Evolutionary conservation across 768 basidiomycete genomes (phyloP), one percentile per base, ranked within the genome.

Genomic region (Termitomyces sp.): DNA sequence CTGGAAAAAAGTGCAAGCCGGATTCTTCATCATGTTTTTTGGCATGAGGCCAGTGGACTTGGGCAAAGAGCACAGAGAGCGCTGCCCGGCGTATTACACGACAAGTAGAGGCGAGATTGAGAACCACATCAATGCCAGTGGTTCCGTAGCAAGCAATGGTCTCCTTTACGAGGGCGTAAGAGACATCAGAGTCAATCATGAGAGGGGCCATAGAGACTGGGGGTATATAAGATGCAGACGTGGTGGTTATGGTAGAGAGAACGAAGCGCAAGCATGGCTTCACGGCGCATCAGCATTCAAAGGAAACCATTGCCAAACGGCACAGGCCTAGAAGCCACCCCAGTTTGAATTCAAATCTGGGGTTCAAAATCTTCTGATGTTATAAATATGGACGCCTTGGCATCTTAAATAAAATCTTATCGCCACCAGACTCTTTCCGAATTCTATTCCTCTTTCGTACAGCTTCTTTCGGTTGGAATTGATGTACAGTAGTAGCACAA

Each of bases 31-130:
- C 70, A 42, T 73, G 66, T 47, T 75, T 72, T 52, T 68, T 61
- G n/a, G 59, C 64, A 55, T 76, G 74, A 1, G 76, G 76, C 76
- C 76, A 76, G 45, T 66, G 66, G 5, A 76, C 72, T 2, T 68
- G 63, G 40, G 68, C 56, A 56, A 78, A 78, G 52, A 73, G 59
- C 34, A 61, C 48, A 30, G 70, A 66, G 12, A 72, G 67, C 27
- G 66, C 67, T n/a, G 63, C 63, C 17, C 63, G 52, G 47, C 70
- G 66, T 23, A 71, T 52, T 37, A 61, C 58, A 23, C 64, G 66
- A 46, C 67, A 69, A 12, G 68, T 65, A 19, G 59, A 57, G 16
- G 70, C 63, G n/a, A 71, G 63, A 49, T 43, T 62, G 40, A 67
- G 57, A 42, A 70, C 62, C n/a, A 62, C 61, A n/a, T 48, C 54